phyloP scores from a whole-genome alignment of 495 filamentous ascomycete species.

The Tuber brumale region DNA sequence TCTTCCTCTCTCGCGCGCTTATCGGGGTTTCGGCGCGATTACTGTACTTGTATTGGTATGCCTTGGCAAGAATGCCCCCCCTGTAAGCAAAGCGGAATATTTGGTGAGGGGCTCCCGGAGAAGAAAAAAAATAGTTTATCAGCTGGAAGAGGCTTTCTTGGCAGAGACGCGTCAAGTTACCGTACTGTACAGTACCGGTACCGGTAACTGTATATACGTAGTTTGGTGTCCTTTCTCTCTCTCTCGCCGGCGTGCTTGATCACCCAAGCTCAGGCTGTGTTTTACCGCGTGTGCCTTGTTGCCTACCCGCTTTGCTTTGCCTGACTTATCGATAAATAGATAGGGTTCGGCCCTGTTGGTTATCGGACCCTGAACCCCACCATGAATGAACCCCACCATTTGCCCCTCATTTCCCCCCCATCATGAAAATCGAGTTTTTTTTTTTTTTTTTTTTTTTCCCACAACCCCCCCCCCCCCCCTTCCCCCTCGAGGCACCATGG shows the following conservation, averaged over 20 bases:
- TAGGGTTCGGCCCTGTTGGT: constrained; percentile 36
- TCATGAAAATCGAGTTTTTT: background rate
- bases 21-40: background rate
- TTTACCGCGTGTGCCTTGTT: background rate
- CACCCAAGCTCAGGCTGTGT: background rate
- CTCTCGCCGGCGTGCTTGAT: background rate
- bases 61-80: no score
- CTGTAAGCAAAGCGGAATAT: no score
- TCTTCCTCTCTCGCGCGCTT: background rate
- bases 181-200: no score
- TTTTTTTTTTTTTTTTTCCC: background rate
- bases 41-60: no score
- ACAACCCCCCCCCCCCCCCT: no score
- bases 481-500: background rate
- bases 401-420: constrained; percentile 39
- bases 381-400: constrained; percentile 25
- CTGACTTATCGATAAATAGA: constrained; percentile 32
- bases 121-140: no score
- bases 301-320: background rate
- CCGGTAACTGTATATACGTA: no score
- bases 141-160: background rate
- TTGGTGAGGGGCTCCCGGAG: no score
- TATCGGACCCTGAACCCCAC: constrained; percentile 36
- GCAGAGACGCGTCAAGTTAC: background rate
- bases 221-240: background rate